Evolutionary conservation across 1,284 basidiomycete species (phyloP).

Genomic region (Malassezia sympodialis): DNA sequence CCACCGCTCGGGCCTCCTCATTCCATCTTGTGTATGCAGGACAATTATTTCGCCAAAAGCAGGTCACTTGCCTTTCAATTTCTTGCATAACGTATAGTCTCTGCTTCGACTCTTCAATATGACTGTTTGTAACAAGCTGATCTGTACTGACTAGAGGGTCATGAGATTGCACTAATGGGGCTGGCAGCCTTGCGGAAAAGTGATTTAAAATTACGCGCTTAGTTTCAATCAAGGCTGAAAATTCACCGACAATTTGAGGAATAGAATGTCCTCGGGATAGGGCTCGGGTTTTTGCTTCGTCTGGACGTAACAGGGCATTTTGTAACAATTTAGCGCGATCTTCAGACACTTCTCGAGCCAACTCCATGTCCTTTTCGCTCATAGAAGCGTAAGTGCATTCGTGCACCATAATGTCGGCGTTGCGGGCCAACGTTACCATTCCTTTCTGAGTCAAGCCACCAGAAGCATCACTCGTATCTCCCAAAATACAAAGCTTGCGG

Average conservation of each 20-base stretch:
- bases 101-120: neutral
- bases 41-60: neutral
- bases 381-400: conserved; percentile 45
- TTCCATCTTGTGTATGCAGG: neutral
- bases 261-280: conserved; percentile 34
- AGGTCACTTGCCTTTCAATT: conserved; percentile 12
- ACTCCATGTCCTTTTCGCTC: conserved; percentile 23
- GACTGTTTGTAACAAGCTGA: neutral
- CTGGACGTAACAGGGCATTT: neutral
- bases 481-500: conserved; percentile 39
- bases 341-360: conserved; percentile 14
- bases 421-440: conserved; percentile 19
- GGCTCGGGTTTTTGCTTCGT: conserved; percentile 13
- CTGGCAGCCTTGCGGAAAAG: conserved; percentile 24
- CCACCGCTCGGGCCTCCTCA: neutral
- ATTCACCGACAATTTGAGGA: conserved; percentile 36
- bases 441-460: conserved; percentile 17
- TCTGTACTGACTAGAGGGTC: neutral
- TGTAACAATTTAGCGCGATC: neutral
- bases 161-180: neutral
- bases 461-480: conserved; percentile 42
- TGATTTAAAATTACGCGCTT: conserved; percentile 38
- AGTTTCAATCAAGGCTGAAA: conserved; percentile 31
- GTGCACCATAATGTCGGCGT: conserved; percentile 40
- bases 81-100: conserved; percentile 12